Evolutionary conservation across 371 early-diverging fungal genomes (phyloP), one percentile per base, ranked within the genome.

Genomic region (Mortierella sp.): DNA sequence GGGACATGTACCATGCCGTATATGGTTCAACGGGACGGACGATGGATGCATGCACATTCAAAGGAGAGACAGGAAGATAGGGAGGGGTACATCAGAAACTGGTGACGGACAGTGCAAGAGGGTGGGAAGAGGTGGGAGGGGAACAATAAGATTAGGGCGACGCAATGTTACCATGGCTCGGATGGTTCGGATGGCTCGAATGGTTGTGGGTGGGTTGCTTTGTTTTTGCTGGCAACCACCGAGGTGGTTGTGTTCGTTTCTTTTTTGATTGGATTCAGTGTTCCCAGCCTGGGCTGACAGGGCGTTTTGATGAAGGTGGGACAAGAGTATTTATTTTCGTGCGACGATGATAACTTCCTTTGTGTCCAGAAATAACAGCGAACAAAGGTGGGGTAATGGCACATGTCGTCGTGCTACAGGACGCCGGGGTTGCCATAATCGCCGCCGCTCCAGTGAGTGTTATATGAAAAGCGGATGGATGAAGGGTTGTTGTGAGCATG

Each of bases 401-500:
- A 14, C 60, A 60, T 65, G 65, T 68, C 48, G 10, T 46, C 48
- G 48, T 46, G 68, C 38, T 24, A 68, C 68, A 38, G 41, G 38
- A 21, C 11, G 41, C 24, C 24, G 41, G 38, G 41, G 43, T 2
- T 5, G 32, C 63, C 35, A 35, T 7, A 4, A 29, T 60, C 29
- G 29, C 60, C 60, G 60, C 29, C 60, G 16, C 32, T 32, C 12
- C 21, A 21, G 51, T 18, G 58, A 35, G 27, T 6, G 54, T 18
- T 24, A 73, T 54, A 73, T 51, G 54, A 73, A 73, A 54, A 55
- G 71, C 8, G 48, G 16, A 29, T 32, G 71, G 72, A 32, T 6
- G 35, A 35, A 35, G 70, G 71, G 48, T 48, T 51, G 51, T 44
- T 72, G 72, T 51, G 72, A 72, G 72, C 72, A 46, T 71, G 46